A percentile compares a stretch with the other conserved stretches of the same genome.
Conservation (phyloP, 441 rosid species). For the Theobroma grandiflorum region DNA sequence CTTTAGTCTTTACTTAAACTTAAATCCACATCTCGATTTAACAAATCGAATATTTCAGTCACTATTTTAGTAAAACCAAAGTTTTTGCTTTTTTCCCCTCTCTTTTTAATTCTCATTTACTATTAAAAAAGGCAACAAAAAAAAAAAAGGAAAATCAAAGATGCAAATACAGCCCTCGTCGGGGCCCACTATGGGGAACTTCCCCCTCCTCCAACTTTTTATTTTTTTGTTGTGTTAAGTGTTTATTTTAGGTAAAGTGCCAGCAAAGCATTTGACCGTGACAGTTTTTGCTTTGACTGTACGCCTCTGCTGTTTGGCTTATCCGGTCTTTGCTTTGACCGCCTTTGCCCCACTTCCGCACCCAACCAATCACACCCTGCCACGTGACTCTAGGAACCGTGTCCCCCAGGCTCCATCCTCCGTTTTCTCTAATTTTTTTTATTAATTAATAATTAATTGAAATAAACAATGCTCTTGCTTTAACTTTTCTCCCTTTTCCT, state of each 20-base stretch:
- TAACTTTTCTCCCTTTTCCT: too few relatives aligned
- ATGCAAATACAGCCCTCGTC: not conserved
- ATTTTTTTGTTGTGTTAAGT: not conserved
- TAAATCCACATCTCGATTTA: constrained; percentile 31
- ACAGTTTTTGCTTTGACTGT: constrained; percentile 74
- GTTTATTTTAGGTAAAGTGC: constrained; percentile 40
- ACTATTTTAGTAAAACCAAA: constrained; percentile 5
- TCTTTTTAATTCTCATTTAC: not conserved
- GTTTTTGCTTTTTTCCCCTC: not conserved
- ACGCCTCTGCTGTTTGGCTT: constrained; percentile 52
- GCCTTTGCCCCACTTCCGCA: not conserved
- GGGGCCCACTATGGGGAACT: constrained; percentile 20
- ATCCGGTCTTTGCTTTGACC: constrained; percentile 55
- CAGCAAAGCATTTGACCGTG: constrained; percentile 68
- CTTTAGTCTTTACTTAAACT: not conserved
- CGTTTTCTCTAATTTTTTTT: not conserved
- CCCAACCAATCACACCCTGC: constrained; percentile 30
- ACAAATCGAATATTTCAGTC: constrained; percentile 34
- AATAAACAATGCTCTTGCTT: not conserved
- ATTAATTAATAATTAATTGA: not conserved
- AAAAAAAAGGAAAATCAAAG: not conserved
- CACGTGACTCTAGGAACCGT: constrained; percentile 36
- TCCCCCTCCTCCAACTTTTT: not conserved
- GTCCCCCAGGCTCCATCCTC: constrained; percentile 1
- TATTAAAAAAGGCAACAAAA: not conserved